phyloP scores from a whole-genome alignment of 2,329 filamentous ascomycete species.

The Rugonectria rugulosa region DNA sequence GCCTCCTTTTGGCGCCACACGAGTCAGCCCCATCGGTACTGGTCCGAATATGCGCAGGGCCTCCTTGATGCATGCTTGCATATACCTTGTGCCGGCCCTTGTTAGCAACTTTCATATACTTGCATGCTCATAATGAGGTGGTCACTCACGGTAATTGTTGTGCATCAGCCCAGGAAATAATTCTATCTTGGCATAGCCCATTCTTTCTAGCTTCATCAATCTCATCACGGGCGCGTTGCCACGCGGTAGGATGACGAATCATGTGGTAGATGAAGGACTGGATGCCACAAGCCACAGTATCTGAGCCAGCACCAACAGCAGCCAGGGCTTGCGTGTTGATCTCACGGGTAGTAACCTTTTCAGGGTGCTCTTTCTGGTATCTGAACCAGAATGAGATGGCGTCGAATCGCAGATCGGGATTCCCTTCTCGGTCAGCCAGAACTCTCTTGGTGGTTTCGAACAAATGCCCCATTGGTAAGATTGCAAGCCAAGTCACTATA shows the following conservation, averaged over 20 bases:
- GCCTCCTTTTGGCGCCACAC: slow-evolving; percentile 43
- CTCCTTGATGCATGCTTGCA: slow-evolving; percentile 51
- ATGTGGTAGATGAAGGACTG: slow-evolving; percentile 26
- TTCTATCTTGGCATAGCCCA: background rate
- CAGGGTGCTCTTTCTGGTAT: slow-evolving; percentile 23
- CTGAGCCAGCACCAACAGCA: slow-evolving; percentile 17
- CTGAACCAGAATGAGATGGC: slow-evolving; percentile 38
- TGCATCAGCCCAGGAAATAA: background rate
- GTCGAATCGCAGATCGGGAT: slow-evolving; percentile 25
- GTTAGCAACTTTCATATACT: too few relatives aligned
- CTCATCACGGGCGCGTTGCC: background rate
- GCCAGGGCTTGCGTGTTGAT: slow-evolving; percentile 16
- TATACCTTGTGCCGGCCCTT: too few relatives aligned
- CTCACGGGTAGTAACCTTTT: slow-evolving; percentile 20
- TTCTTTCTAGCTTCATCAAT: background rate
- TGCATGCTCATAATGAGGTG: slow-evolving; percentile 35
- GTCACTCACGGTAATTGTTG: background rate
- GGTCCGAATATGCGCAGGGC: slow-evolving; percentile 48
- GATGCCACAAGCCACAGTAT: slow-evolving; percentile 21
- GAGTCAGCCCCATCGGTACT: slow-evolving; percentile 27
- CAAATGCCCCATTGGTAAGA: background rate
- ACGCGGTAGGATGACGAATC: slow-evolving; percentile 14
- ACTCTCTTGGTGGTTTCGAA: background rate
- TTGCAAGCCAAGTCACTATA: too few relatives aligned
- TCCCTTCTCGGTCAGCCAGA: background rate